Conservation (phyloP, 1,284 basidiomycete genomes). For the Cutaneotrichosporon cutaneum region DNA sequence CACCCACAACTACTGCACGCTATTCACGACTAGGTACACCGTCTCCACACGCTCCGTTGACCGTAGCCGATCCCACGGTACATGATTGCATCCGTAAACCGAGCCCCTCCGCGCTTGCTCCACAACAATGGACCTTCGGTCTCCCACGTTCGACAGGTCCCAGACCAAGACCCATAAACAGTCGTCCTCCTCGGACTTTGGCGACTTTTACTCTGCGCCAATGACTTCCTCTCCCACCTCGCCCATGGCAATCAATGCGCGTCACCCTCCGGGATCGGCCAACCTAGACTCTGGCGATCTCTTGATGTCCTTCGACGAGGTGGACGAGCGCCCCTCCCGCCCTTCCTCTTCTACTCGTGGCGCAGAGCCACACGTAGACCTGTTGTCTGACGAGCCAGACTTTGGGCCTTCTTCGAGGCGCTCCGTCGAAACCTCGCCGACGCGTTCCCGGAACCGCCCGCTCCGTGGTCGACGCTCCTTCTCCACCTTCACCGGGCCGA, state of each 20-base stretch:
- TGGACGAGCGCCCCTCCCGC: not conserved
- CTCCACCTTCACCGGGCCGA: constrained; percentile 31
- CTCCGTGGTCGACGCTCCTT: constrained; percentile 8
- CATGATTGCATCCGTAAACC: not conserved
- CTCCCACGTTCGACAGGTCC: not conserved
- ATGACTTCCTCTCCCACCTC: not conserved
- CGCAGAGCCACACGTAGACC: constrained; percentile 7
- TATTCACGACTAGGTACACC: not conserved
- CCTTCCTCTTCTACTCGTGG: not conserved
- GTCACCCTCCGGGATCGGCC: not conserved
- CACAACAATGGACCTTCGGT: not conserved
- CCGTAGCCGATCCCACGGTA: not conserved
- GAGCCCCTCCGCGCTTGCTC: not conserved
- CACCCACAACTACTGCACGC: not conserved
- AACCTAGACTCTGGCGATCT: constrained; percentile 32
- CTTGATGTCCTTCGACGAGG: constrained; percentile 42
- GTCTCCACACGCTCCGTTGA: not conserved
- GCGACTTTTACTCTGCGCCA: constrained; percentile 24
- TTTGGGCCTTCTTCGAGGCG: not conserved
- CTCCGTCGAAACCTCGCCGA: constrained; percentile 14
- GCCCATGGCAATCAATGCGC: not conserved
- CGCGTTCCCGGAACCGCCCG: constrained; percentile 5
- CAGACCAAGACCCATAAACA: constrained; percentile 6
- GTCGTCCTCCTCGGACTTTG: constrained; percentile 25
- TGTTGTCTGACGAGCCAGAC: constrained; percentile 17